Percentiles rank a stretch among this genome's conserved stretches.
phyloP scores from a whole-genome alignment of 2,329 filamentous ascomycete genomes.

The Cytospora piceae region DNA sequence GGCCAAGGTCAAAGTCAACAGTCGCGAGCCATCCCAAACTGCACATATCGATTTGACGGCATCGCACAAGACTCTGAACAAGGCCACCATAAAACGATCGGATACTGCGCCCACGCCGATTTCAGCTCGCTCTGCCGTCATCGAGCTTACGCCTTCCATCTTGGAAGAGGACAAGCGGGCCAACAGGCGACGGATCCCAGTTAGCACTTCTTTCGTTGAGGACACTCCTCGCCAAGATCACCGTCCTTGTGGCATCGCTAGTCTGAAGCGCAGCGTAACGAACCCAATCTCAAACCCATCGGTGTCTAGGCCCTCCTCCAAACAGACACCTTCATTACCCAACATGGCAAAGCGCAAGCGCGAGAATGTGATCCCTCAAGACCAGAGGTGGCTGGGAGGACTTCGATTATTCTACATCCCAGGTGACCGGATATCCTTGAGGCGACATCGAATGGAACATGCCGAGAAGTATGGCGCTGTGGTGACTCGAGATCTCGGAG shows the following conservation, averaged over 20 bases:
- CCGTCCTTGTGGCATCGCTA: conserved; percentile 26
- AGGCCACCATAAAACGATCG: neutral
- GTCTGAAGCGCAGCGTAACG: conserved; percentile 38
- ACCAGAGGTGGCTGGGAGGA: conserved; percentile 61
- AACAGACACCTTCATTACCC: conserved; percentile 31
- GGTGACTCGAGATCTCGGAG: conserved; percentile 64
- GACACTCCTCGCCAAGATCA: conserved; percentile 40
- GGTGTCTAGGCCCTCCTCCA: conserved; percentile 25
- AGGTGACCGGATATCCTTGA: conserved; percentile 72
- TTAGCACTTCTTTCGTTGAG: conserved; percentile 36
- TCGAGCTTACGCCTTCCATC: conserved; percentile 21
- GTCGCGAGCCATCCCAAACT: neutral
- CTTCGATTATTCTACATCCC: conserved; percentile 79
- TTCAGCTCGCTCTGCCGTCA: neutral
- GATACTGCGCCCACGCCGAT: conserved; percentile 9
- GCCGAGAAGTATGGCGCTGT: conserved; percentile 74
- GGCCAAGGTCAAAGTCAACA: conserved; percentile 17
- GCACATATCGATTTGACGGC: neutral
- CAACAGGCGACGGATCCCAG: conserved; percentile 20
- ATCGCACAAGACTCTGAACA: neutral
- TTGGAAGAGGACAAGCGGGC: neutral
- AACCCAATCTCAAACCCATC: conserved; percentile 37
- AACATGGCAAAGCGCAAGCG: conserved; percentile 53
- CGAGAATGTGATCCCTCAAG: conserved; percentile 50
- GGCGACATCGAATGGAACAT: conserved; percentile 73